Evolutionary conservation across 1,284 basidiomycete species (phyloP).

Genomic region (Tilletia setariae): DNA sequence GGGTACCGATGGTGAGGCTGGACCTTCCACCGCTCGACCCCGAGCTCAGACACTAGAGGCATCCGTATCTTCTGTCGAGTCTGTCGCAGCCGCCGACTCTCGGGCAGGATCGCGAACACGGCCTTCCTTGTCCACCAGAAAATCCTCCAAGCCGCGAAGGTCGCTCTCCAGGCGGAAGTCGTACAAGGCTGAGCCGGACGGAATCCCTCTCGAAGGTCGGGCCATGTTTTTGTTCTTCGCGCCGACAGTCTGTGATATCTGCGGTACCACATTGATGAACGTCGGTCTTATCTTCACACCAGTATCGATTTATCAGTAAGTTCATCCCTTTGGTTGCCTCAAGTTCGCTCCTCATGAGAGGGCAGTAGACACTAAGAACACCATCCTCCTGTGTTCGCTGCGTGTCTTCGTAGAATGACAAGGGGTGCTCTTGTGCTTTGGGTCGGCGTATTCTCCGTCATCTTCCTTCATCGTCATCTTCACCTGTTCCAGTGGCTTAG

Average conservation of each 20-base stretch:
- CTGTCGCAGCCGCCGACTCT: constrained; percentile 26
- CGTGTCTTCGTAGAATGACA: constrained; percentile 66
- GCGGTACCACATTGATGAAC: constrained; percentile 90
- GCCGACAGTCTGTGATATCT: constrained; percentile 81
- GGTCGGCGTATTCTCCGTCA: constrained; percentile 85
- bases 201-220: background rate
- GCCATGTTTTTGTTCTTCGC: constrained; percentile 65
- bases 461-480: constrained; percentile 69
- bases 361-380: background rate
- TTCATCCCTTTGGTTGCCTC: no score
- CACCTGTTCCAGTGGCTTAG: constrained; percentile 69
- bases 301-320: constrained; percentile 80
- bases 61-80: constrained; percentile 27
- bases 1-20: background rate
- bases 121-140: constrained; percentile 16
- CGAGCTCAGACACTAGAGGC: background rate
- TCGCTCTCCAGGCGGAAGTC: constrained; percentile 29
- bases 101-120: constrained; percentile 25
- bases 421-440: constrained; percentile 94
- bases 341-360: no score
- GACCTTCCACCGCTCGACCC: background rate
- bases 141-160: constrained; percentile 25
- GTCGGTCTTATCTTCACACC: constrained; percentile 89
- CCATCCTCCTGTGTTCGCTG: background rate
- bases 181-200: constrained; percentile 26